Percentiles rank a stretch among this genome's conserved stretches.
Conservation (phyloP, 2,329 filamentous ascomycete genomes). For the Chalara sp. region DNA sequence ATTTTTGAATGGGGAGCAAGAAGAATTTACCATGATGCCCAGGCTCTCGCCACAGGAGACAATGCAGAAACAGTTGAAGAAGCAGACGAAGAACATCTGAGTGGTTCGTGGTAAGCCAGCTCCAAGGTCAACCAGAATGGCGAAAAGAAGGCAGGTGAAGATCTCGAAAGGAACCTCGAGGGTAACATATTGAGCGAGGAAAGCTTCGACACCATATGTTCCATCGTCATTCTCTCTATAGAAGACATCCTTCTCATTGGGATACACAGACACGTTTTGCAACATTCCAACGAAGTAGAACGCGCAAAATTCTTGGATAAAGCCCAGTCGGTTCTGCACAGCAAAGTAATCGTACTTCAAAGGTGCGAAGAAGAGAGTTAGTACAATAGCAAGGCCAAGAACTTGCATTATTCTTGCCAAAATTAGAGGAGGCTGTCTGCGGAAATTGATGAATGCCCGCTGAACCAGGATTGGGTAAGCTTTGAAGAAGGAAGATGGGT, state of each 20-base stretch:
- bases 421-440: slow-evolving; percentile 57
- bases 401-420: slow-evolving; percentile 63
- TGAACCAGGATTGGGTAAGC: slow-evolving; percentile 63
- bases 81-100: slow-evolving; percentile 59
- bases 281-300: slow-evolving; percentile 74
- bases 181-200: slow-evolving; percentile 62
- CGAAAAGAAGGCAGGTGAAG: slow-evolving; percentile 57
- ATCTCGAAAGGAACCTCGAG: slow-evolving; percentile 70
- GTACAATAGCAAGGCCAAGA: slow-evolving; percentile 53
- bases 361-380: slow-evolving; percentile 66
- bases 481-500: slow-evolving; percentile 51
- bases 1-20: background rate
- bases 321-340: slow-evolving; percentile 67
- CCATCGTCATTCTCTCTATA: slow-evolving; percentile 70
- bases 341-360: slow-evolving; percentile 61
- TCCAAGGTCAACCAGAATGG: slow-evolving; percentile 55
- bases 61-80: slow-evolving; percentile 66
- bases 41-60: slow-evolving; percentile 69
- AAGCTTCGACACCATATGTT: slow-evolving; percentile 64
- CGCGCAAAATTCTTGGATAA: slow-evolving; percentile 64
- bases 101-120: slow-evolving; percentile 57
- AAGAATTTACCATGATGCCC: slow-evolving; percentile 52
- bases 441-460: slow-evolving; percentile 62
- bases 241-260: slow-evolving; percentile 66
- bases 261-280: slow-evolving; percentile 71